phyloP scores from a whole-genome alignment of 345 rosid species.

The Hibiscus syriacus region DNA sequence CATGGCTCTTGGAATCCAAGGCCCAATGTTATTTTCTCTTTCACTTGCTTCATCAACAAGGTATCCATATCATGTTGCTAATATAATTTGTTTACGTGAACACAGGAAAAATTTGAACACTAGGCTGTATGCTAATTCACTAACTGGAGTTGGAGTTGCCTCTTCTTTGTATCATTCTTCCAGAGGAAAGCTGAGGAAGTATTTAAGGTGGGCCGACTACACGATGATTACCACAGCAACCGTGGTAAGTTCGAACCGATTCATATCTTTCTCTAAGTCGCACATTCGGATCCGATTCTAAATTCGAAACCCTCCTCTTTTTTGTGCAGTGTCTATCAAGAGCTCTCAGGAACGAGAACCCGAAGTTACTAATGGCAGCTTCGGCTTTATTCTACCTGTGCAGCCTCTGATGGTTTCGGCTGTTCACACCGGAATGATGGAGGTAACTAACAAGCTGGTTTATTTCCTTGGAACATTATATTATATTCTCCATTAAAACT shows the following conservation, averaged over 20 bases:
- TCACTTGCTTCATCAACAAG: constrained; percentile 1
- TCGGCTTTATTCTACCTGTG: constrained; percentile 82
- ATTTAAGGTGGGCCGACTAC: constrained; percentile 85
- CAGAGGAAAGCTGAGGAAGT: constrained; percentile 65
- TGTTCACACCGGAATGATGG: constrained; percentile 93
- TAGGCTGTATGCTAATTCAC: constrained; percentile 81
- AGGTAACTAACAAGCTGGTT: too few species aligned
- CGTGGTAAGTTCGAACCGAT: constrained; percentile 38
- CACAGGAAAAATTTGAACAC: constrained; percentile 67
- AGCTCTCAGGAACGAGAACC: constrained; percentile 80
- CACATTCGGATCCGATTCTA: background rate
- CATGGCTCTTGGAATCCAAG: constrained; percentile 73
- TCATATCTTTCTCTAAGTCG: background rate
- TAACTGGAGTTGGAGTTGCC: constrained; percentile 90
- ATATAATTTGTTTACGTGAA: background rate
- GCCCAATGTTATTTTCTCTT: constrained; percentile 57
- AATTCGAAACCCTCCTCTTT: constrained; percentile 3
- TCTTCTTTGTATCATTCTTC: constrained; percentile 88
- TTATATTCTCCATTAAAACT: background rate
- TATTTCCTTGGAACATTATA: background rate
- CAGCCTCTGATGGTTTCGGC: constrained; percentile 96
- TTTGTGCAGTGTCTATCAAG: constrained; percentile 74
- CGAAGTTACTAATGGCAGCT: constrained; percentile 94
- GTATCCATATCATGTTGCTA: background rate
- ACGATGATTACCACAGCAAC: constrained; percentile 89